Evolutionary conservation across 2,329 filamentous ascomycete species (phyloP).

Genomic region (Allantophomopsis cytisporea): DNA sequence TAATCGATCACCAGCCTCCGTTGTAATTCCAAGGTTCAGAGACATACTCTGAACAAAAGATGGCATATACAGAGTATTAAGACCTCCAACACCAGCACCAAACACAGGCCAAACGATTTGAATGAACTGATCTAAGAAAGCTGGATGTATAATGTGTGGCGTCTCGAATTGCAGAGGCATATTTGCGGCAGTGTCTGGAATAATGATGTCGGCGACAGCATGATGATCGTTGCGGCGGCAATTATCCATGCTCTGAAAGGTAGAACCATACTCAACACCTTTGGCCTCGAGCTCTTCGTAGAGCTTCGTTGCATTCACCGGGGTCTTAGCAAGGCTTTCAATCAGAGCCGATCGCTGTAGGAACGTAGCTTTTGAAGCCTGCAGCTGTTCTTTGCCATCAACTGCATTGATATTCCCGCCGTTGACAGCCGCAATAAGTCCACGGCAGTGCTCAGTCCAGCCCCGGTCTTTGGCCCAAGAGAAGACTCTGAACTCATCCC

Average conservation of each 20-base stretch:
- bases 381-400: background rate
- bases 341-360: slow-evolving; percentile 17
- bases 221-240: slow-evolving; percentile 23
- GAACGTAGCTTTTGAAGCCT: slow-evolving; percentile 16
- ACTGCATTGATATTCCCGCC: slow-evolving; percentile 24
- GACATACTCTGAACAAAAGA: slow-evolving; percentile 25
- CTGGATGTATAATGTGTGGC: slow-evolving; percentile 28
- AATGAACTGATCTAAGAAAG: slow-evolving; percentile 30
- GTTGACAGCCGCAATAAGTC: slow-evolving; percentile 27
- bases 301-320: slow-evolving; percentile 21
- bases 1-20: slow-evolving; percentile 18
- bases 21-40: slow-evolving; percentile 19
- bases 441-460: slow-evolving; percentile 43
- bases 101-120: slow-evolving; percentile 25
- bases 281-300: slow-evolving; percentile 30
- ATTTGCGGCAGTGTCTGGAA: slow-evolving; percentile 26
- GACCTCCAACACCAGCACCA: slow-evolving; percentile 16
- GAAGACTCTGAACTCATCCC: slow-evolving; percentile 42
- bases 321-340: slow-evolving; percentile 13
- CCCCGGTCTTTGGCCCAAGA: slow-evolving; percentile 35
- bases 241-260: slow-evolving; percentile 35
- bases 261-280: slow-evolving; percentile 34
- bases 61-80: slow-evolving; percentile 27
- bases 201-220: slow-evolving; percentile 20
- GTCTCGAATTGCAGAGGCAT: slow-evolving; percentile 33